Evolutionary conservation across 2,329 filamentous ascomycete species (phyloP), one percentile per base, ranked within the genome.

Genomic region (Lecanosticta acicola): DNA sequence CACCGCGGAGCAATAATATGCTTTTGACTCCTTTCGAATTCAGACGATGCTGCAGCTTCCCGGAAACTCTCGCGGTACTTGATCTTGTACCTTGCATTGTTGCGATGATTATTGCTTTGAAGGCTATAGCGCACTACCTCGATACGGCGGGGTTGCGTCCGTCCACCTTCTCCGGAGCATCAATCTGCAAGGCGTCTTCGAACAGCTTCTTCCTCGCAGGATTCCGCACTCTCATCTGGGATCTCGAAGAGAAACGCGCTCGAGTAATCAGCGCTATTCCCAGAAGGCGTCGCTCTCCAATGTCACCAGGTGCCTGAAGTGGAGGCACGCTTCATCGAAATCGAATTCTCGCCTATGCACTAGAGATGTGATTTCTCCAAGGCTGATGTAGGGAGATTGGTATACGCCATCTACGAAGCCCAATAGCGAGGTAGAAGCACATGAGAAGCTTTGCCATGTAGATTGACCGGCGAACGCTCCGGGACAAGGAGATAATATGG

Each of bases 1-100:
- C 24, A 29, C 24, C 5, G 24, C 24, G 11, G 24, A 29, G 24
- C 24, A 50, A 21, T n/a, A n/a, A n/a, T 48, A 48, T 21, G 52
- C 52, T n/a, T 55, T 52, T 42, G 49, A 53, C 39, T 53, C 49
- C 43, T 55, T 55, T 34, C 42, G 49, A 11, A 19, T 37, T 3
- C 32, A 52, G 41, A 55, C 52, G 3, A 44, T 55, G n/a, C 37
- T 46, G 32, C 50, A 50, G 16, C 19, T 55, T 29, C 52, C 52
- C n/a, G 52, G 52, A 11, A n/a, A n/a, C n/a, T n/a, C n/a, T n/a
- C 32, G 50, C 14, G 50, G 50, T 32, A 53, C 47, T n/a, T 2
- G 50, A 53, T 39, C 32, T 50, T 3, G 47, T 53, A 2, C 47
- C 50, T 5, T 53, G 50, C 39, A 36, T 53, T 8, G 37, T 34